A percentile compares a stretch with the other conserved stretches of the same genome.
phyloP scores from a whole-genome alignment of 2,329 filamentous ascomycete genomes.

The Berkeleyomyces basicola region DNA sequence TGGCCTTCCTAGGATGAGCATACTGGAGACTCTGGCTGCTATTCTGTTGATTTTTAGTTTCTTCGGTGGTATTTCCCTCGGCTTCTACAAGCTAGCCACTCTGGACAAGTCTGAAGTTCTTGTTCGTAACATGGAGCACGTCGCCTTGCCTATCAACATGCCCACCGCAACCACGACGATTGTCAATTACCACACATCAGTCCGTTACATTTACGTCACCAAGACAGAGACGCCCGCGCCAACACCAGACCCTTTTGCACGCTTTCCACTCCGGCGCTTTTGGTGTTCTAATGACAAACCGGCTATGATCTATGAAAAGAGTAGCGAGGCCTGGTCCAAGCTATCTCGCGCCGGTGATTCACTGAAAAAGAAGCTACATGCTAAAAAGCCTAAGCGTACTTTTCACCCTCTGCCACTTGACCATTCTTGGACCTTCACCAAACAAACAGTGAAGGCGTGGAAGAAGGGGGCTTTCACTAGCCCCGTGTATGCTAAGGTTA shows the following conservation, averaged over 20 bases:
- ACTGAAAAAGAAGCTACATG: not conserved
- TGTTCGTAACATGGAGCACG: not conserved
- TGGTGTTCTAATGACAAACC: conserved; percentile 11
- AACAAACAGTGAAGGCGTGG: not conserved
- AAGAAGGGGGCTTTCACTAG: not conserved
- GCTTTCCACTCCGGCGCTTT: not conserved
- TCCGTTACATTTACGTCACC: conserved; percentile 9
- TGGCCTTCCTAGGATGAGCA: not conserved
- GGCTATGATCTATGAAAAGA: not conserved
- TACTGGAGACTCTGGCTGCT: not conserved
- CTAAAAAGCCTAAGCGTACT: not conserved
- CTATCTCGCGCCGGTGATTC: not conserved
- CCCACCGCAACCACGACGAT: conserved; percentile 7
- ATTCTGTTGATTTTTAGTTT: not conserved
- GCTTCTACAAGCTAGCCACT: not conserved
- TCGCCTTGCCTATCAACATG: not conserved
- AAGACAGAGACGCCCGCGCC: conserved; percentile 3
- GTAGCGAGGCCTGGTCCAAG: not conserved
- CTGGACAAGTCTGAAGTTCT: not conserved
- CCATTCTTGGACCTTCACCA: not conserved
- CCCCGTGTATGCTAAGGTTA: not conserved
- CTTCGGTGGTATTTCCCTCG: not conserved
- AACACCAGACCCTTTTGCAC: not conserved
- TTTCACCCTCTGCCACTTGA: not conserved
- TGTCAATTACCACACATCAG: conserved; percentile 10